Base-by-base conservation (phyloP, 2,329 filamentous ascomycete species). In the Stemphylium lycopersici region DNA sequence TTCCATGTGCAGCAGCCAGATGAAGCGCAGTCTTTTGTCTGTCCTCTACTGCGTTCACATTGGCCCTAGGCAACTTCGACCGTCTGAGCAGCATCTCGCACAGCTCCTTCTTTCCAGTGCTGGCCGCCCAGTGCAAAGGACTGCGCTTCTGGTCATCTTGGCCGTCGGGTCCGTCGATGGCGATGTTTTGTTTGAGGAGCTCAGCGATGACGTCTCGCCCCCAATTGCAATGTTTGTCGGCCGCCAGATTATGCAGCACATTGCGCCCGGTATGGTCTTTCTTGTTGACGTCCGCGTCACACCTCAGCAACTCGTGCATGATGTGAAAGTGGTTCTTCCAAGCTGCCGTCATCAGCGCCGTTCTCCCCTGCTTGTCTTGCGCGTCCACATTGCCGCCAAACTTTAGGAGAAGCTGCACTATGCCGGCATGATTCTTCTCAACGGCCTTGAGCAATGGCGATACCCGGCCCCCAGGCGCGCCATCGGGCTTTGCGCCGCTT, bases 81-180 rank as follows among this genome's bases (percentile, higher is more conserved):
- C 72, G 60, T 32, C 65, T 71, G 4, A 84, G 71, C 24, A 86
- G 71, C 60, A 79, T 73, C 49, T 79, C 76, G 15, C 79, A 81
- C 10, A 85, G 72, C 29, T 77, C 75, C 44, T 78, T 71, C 62
- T 85, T 84, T 15, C 81, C 81, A 39, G 83, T 84, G 20, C 81
- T 83, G 32, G 82, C 84, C 1, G 84, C 83, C 83, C 83, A 86
- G 55, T 85, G 78, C 37, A 86, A 67, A 2, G 84, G 80, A 26
- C 81, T 83, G 11, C 84, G 77, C 8, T 80, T 79, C 18, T 80
- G 66, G 46, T 76, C 75, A 62, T 82, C 80, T 24, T 73, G 71
- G 0, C 74, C 76, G 1, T 67, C 66, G 3, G 63, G 61, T 6
- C 75, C 77, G 56, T 80, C 78, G 26, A 81, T 66, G 10, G 68